These are phyloP conservation scores for Fragilaria crotonensis DNA, from an alignment of 108 stramenopile species.

Conservation along the genomic window DNA sequence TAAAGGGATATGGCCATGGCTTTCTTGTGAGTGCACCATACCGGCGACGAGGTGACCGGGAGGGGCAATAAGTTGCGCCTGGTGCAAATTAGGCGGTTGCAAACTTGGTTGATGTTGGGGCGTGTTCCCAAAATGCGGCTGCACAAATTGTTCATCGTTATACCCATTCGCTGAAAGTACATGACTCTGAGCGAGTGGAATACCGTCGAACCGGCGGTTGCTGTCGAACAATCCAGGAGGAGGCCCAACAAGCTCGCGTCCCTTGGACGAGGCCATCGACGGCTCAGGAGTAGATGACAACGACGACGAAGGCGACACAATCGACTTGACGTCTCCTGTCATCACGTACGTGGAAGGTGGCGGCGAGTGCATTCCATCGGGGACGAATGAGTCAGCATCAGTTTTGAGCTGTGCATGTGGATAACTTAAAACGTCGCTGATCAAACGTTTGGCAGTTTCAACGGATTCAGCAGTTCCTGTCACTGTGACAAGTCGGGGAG, in stretches of 20 bases:
- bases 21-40: no score
- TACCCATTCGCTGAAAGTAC: background rate
- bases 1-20: background rate
- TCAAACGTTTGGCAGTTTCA: slow-evolving; percentile 60
- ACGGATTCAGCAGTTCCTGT: slow-evolving; percentile 57
- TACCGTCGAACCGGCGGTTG: slow-evolving; percentile 11
- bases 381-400: background rate
- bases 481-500: slow-evolving; percentile 70
- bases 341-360: slow-evolving; percentile 30
- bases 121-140: slow-evolving; percentile 2
- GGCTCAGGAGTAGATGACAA: slow-evolving; percentile 56
- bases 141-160: slow-evolving; percentile 1
- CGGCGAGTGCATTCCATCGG: slow-evolving; percentile 8
- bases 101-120: background rate
- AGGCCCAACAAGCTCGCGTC: background rate
- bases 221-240: background rate
- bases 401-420: slow-evolving; percentile 49
- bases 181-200: slow-evolving; percentile 3
- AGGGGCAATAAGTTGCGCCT: slow-evolving; percentile 1
- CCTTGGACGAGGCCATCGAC: slow-evolving; percentile 26
- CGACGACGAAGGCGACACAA: slow-evolving; percentile 44
- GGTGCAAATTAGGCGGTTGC: background rate
- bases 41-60: no score
- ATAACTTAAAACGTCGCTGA: slow-evolving; percentile 77
- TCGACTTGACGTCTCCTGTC: slow-evolving; percentile 32